Conservation (phyloP, 305 asterid genomes). For the Fraxinus platypoda region DNA sequence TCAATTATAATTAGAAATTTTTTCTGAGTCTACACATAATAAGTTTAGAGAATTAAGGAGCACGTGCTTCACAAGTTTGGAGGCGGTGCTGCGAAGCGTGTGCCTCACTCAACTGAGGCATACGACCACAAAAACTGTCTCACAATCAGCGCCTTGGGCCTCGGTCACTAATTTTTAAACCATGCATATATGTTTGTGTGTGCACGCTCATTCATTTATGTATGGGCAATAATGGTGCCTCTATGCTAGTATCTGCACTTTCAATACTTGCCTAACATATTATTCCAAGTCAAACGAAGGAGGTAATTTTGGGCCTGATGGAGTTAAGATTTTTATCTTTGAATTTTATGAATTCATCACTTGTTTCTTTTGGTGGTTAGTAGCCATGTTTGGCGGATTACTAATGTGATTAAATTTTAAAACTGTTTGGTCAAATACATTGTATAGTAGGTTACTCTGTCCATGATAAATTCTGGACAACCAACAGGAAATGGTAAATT, state of each 20-base stretch:
- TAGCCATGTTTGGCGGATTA: background rate
- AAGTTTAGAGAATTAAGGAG: background rate
- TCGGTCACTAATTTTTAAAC: background rate
- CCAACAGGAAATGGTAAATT: background rate
- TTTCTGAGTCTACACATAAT: background rate
- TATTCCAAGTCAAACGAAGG: background rate
- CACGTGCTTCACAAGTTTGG: background rate
- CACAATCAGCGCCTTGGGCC: background rate
- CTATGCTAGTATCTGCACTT: background rate
- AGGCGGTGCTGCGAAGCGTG: background rate
- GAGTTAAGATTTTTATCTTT: background rate
- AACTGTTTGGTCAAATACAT: background rate
- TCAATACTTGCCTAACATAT: background rate
- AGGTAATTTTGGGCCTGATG: background rate
- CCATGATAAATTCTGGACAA: background rate
- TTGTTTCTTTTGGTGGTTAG: background rate
- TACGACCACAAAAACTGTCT: background rate
- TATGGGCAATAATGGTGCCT: background rate
- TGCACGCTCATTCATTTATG: background rate
- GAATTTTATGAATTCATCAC: background rate
- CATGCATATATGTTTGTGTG: background rate
- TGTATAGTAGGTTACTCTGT: background rate
- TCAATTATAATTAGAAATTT: background rate
- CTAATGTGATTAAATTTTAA: background rate
- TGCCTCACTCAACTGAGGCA: background rate